Percentiles rank a stretch among this genome's conserved stretches.
These are phyloP conservation scores for Dothistroma septosporum DNA, from an alignment of 2,329 filamentous ascomycete species.

Conservation along the genomic window DNA sequence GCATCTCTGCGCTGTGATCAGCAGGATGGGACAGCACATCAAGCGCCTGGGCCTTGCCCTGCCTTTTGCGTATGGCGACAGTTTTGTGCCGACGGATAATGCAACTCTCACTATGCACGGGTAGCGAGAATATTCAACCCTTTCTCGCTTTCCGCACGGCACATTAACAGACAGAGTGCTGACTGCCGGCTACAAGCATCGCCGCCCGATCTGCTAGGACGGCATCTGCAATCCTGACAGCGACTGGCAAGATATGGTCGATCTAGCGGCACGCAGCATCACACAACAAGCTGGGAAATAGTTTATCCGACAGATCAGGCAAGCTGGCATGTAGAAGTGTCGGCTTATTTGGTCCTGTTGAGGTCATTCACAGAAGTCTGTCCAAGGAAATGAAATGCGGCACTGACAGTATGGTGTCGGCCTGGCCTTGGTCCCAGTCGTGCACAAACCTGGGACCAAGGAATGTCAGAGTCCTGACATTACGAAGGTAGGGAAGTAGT, in stretches of 20 bases:
- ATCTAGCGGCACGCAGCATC: conserved; percentile 10
- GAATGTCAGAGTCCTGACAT: too few relatives aligned
- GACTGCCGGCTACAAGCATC: conserved; percentile 18
- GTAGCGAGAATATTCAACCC: conserved; percentile 7
- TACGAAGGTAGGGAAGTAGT: too few relatives aligned
- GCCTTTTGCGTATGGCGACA: conserved; percentile 20
- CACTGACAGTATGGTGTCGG: too few relatives aligned
- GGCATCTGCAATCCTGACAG: conserved; percentile 12
- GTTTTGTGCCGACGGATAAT: conserved; percentile 12
- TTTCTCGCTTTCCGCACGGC: conserved; percentile 12
- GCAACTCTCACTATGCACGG: background rate
- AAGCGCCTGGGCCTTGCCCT: conserved; percentile 23
- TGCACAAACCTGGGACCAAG: too few relatives aligned
- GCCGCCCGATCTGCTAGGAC: conserved; percentile 20
- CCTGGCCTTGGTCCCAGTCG: too few relatives aligned
- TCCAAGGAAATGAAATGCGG: too few relatives aligned
- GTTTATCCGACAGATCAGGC: conserved; percentile 4
- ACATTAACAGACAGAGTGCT: conserved; percentile 17
- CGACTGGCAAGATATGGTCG: conserved; percentile 18
- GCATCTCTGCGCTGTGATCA: conserved; percentile 25
- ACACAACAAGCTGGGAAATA: conserved; percentile 21
- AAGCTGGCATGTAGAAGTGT: conserved; percentile 26
- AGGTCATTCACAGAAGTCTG: too few relatives aligned
- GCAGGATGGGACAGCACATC: conserved; percentile 15
- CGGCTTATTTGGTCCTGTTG: too few relatives aligned